These are phyloP conservation scores for Xanthoparmelia taractica DNA, from an alignment of 495 filamentous ascomycete species.

Conservation along the genomic window DNA sequence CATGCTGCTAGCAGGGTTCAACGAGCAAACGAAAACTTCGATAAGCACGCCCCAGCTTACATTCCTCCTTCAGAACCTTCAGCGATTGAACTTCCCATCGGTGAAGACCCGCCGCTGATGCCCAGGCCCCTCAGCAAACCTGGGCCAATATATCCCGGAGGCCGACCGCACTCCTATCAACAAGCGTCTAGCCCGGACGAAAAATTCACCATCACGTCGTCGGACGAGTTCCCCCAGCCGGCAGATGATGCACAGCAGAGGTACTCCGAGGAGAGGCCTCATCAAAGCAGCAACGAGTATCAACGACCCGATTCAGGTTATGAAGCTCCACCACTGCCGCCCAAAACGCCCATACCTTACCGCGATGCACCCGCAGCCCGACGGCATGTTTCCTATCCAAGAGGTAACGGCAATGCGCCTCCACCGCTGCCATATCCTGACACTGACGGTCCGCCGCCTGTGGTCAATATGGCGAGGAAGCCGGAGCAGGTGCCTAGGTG, in stretches of 20 bases:
- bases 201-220: conserved; percentile 52
- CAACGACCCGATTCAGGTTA: conserved; percentile 35
- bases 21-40: conserved; percentile 20
- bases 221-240: conserved; percentile 50
- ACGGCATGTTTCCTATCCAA: conserved; percentile 33
- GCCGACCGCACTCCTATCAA: conserved; percentile 26
- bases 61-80: conserved; percentile 39
- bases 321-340: conserved; percentile 65
- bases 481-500: conserved; percentile 54
- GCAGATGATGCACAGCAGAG: conserved; percentile 26
- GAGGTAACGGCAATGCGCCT: conserved; percentile 27
- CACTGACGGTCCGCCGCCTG: conserved; percentile 72
- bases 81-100: conserved; percentile 60
- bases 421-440: conserved; percentile 65
- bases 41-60: conserved; percentile 23
- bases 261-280: conserved; percentile 37
- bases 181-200: conserved; percentile 38
- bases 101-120: conserved; percentile 39
- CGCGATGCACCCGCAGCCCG: conserved; percentile 31
- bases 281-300: conserved; percentile 35
- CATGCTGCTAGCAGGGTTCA: conserved; percentile 18
- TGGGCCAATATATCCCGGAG: conserved; percentile 25
- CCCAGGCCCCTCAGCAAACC: conserved; percentile 29
- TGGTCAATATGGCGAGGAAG: conserved; percentile 77
- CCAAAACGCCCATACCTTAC: conserved; percentile 71